Evolutionary conservation across 192 early-diverging fungal genomes (phyloP).

Genomic region (Diversispora eburnea): DNA sequence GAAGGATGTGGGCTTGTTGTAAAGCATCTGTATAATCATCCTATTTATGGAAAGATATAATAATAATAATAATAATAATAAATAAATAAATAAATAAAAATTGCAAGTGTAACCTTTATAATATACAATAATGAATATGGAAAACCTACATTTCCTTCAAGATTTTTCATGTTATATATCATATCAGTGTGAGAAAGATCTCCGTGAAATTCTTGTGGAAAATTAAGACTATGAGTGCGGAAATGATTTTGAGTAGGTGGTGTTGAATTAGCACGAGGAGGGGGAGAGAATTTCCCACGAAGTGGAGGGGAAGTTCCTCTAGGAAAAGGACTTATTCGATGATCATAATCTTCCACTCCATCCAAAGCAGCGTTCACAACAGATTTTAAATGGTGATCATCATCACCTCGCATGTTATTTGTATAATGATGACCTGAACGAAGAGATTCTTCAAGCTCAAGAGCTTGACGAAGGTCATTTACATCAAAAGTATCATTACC

Average conservation of each 20-base stretch:
- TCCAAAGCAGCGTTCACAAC: slow-evolving; percentile 63
- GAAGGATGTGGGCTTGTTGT: slow-evolving; percentile 39
- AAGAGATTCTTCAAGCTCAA: slow-evolving; percentile 41
- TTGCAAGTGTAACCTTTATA: neutral
- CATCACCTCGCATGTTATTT: slow-evolving; percentile 34
- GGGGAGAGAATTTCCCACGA: slow-evolving; percentile 47
- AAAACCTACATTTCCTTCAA: slow-evolving; percentile 40
- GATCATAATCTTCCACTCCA: slow-evolving; percentile 45
- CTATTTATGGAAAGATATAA: slow-evolving; percentile 22
- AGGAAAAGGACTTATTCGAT: slow-evolving; percentile 32
- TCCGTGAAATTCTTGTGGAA: slow-evolving; percentile 37
- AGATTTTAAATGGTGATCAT: slow-evolving; percentile 55
- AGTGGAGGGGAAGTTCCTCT: slow-evolving; percentile 34
- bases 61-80: neutral
- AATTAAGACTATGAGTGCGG: slow-evolving; percentile 39
- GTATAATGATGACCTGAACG: slow-evolving; percentile 25
- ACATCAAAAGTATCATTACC: slow-evolving; percentile 37
- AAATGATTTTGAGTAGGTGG: slow-evolving; percentile 56
- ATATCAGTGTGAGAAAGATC: slow-evolving; percentile 44
- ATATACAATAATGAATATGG: neutral
- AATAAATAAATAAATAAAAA: neutral
- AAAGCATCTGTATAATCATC: slow-evolving; percentile 41
- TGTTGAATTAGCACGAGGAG: slow-evolving; percentile 64
- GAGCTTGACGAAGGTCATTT: slow-evolving; percentile 37
- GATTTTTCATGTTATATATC: slow-evolving; percentile 49